phyloP scores from a whole-genome alignment of 1,284 basidiomycete genomes.

The Ustilago sp. region DNA sequence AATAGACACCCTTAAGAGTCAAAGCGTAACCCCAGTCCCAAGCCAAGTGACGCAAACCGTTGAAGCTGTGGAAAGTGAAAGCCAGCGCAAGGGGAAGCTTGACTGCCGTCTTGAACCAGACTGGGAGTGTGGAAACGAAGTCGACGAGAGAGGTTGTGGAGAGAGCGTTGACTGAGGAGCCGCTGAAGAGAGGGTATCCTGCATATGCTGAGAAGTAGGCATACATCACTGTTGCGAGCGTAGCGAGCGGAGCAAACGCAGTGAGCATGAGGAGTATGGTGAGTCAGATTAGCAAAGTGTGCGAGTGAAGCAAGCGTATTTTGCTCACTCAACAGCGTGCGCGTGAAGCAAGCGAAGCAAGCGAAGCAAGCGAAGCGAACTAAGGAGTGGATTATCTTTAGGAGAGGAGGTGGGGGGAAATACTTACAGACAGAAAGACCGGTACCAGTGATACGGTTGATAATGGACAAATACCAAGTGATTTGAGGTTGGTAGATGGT shows the following conservation, averaged over 20 bases:
- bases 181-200: conserved; percentile 77
- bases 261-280: background rate
- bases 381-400: too few species aligned
- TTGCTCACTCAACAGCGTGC: too few species aligned
- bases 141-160: conserved; percentile 83
- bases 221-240: conserved; percentile 75
- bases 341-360: too few species aligned
- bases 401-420: background rate
- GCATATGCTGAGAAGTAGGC: conserved; percentile 89
- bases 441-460: conserved; percentile 84
- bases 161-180: conserved; percentile 73
- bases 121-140: conserved; percentile 74
- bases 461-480: conserved; percentile 87
- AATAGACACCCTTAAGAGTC: conserved; percentile 62
- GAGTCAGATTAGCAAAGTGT: background rate
- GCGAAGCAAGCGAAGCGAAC: too few species aligned
- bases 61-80: conserved; percentile 81
- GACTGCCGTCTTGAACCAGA: conserved; percentile 68
- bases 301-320: background rate
- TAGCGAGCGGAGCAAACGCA: background rate
- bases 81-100: conserved; percentile 60
- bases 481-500: conserved; percentile 95
- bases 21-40: conserved; percentile 85
- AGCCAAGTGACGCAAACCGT: conserved; percentile 88
- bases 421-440: conserved; percentile 73